These are phyloP conservation scores for Ambrosia artemisiifolia DNA, from an alignment of 129 eudicot species.

Conservation along the genomic window DNA sequence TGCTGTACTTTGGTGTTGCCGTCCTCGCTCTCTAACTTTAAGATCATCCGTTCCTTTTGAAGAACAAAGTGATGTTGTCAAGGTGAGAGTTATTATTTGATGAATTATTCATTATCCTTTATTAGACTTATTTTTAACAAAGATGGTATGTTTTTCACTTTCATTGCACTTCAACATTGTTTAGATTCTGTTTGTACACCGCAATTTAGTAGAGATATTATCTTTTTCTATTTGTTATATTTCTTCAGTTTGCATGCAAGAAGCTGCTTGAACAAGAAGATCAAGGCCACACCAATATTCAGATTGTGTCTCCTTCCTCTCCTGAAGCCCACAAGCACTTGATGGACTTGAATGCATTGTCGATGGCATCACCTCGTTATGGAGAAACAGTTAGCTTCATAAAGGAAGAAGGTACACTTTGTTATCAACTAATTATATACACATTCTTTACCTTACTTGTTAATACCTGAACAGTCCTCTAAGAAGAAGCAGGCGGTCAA, in stretches of 20 bases:
- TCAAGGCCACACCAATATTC: not conserved
- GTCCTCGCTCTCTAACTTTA: conserved; percentile 11
- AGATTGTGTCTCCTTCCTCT: not conserved
- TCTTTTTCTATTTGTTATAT: not conserved
- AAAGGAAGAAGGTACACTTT: conserved; percentile 7
- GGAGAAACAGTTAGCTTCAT: not conserved
- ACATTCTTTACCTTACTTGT: too few relatives aligned
- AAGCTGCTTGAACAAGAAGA: conserved; percentile 15
- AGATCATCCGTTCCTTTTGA: not conserved
- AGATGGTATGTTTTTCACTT: not conserved
- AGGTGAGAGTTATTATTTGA: not conserved
- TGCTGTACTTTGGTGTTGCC: conserved; percentile 8
- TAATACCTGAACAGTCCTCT: too few relatives aligned
- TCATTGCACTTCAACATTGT: not conserved
- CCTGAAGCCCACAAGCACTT: not conserved
- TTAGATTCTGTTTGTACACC: not conserved
- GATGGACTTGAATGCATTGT: not conserved
- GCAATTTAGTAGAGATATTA: not conserved
- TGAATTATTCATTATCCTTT: not conserved
- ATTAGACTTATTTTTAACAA: not conserved
- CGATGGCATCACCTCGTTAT: not conserved
- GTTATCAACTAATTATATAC: too few relatives aligned
- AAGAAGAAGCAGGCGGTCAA: too few relatives aligned
- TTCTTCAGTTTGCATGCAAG: conserved; percentile 2
- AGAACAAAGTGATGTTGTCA: not conserved